These are phyloP conservation scores for Pleurotus ostreatus DNA, from an alignment of 768 basidiomycete genomes.

Conservation along the genomic window DNA sequence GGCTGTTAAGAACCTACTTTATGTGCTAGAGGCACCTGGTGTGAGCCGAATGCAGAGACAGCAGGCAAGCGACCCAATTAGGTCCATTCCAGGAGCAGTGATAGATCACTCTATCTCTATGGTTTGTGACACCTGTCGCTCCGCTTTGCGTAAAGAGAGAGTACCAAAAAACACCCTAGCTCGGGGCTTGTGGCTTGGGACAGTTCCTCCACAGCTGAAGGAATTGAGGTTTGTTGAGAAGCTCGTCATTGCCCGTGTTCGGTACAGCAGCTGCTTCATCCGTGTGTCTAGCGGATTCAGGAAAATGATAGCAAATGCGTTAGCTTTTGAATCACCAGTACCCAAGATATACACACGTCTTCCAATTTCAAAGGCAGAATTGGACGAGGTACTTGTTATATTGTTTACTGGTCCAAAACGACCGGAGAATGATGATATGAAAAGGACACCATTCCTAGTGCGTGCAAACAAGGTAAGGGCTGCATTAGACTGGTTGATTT, in stretches of 20 bases:
- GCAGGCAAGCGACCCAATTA: constrained; percentile 11
- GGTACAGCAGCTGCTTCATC: constrained; percentile 25
- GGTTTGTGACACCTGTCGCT: constrained; percentile 8
- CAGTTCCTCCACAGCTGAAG: constrained; percentile 21
- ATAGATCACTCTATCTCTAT: constrained; percentile 8
- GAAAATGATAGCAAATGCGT: constrained; percentile 25
- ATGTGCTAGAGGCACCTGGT: constrained; percentile 7
- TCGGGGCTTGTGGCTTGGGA: constrained; percentile 31
- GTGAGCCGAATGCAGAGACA: constrained; percentile 8
- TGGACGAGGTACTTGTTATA: constrained; percentile 27
- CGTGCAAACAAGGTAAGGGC: constrained; percentile 16
- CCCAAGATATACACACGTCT: constrained; percentile 21
- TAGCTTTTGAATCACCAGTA: constrained; percentile 23
- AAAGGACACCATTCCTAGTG: constrained; percentile 23
- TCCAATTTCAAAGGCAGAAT: constrained; percentile 18
- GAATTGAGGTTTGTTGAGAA: constrained; percentile 23
- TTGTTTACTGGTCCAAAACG: constrained; percentile 24
- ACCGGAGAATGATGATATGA: constrained; percentile 22
- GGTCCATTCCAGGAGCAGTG: constrained; percentile 11
- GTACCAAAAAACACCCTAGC: constrained; percentile 21
- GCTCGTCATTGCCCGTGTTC: constrained; percentile 18
- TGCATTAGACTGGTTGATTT: constrained; percentile 30
- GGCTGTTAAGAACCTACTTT: constrained; percentile 3
- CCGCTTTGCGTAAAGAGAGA: constrained; percentile 4
- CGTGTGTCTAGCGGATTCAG: constrained; percentile 18